Base-by-base conservation (phyloP, 352 stramenopile genomes). In the Globisporangium spinosum region DNA sequence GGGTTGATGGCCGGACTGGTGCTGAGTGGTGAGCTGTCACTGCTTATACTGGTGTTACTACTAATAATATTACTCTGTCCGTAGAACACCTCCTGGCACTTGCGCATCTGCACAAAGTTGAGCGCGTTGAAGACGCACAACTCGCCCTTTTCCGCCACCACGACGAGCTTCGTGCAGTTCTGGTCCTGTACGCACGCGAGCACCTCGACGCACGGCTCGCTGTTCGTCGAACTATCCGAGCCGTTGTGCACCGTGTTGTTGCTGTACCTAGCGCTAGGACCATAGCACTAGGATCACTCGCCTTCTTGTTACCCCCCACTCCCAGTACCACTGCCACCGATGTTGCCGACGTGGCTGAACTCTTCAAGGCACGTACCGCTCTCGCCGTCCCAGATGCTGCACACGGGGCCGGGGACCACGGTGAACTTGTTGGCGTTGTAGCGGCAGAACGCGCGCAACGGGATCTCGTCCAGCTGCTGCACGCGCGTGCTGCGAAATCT, bases 101-200 rank as follows among this genome's bases (percentile, higher is more conserved):
- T 73, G 10, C 85, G 76, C 76, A 93, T 89, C 25, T 80, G 78
- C n/a, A 91, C 77, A 22, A 93, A 82, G 60, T 91, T 91, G 17
- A 86, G 80, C 53, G 80, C 79, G 51, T 93, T 91, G 70, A 87
- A 91, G 6, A 93, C 83, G 0, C 82, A 80, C 13, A 93, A 62
- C 4, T 72, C 77, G 0, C 85, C 85, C 13, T 77, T 64, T 58
- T 91, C 83, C 1, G 83, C 78, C 12, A 89, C 69, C 2, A 89
- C 69, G 0, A 90, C 74, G 15, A 93, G 65, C 60, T 93, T 91
- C 45, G 83, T 78, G 69, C 79, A 83, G 15, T 85, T 85, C 2
- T 62, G 20, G 51, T 93, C 83, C 58, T 89, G 78, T 2, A 75
- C 71, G 58, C 83, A 89, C 2, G 75, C 62, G 15, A 90, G 56